Evolutionary conservation across 164 flowering plant genomes (phyloP).

Genomic region (Liquidambar formosana): DNA sequence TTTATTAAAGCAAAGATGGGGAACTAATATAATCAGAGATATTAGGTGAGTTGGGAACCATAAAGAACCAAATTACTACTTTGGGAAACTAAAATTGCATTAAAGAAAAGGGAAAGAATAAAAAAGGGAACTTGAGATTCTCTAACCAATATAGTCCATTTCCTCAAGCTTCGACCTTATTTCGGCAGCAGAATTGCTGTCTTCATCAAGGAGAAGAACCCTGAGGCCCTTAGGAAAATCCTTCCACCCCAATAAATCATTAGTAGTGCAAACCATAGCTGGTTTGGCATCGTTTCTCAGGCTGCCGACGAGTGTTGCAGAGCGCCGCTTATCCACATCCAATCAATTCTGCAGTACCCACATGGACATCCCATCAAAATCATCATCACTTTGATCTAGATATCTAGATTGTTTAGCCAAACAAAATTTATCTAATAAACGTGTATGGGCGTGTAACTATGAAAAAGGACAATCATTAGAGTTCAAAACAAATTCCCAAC

Average conservation of each 20-base stretch:
- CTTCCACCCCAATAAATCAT: slow-evolving; percentile 71
- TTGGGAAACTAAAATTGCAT: slow-evolving; percentile 5
- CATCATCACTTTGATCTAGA: not conserved
- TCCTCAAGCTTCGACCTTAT: slow-evolving; percentile 72
- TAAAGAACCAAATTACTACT: not conserved
- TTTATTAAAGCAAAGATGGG: not conserved
- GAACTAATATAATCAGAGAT: not conserved
- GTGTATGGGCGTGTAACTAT: not conserved
- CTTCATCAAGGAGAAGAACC: slow-evolving; percentile 74
- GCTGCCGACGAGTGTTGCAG: slow-evolving; percentile 15
- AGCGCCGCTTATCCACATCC: slow-evolving; percentile 23
- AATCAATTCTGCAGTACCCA: slow-evolving; percentile 20
- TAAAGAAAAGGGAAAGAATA: not conserved
- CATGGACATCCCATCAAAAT: not conserved
- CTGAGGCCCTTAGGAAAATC: slow-evolving; percentile 90
- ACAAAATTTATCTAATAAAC: not conserved
- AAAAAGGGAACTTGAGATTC: slow-evolving; percentile 8
- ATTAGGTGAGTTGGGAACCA: not conserved
- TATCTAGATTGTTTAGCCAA: not conserved
- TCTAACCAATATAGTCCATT: slow-evolving; percentile 85
- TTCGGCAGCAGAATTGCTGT: slow-evolving; percentile 51
- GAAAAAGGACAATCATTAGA: no score
- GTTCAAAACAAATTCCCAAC: no score
- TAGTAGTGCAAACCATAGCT: slow-evolving; percentile 87
- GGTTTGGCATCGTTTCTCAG: slow-evolving; percentile 64